These are phyloP conservation scores for Pulveroboletus frians DNA, from an alignment of 768 basidiomycete species.

Conservation along the genomic window DNA sequence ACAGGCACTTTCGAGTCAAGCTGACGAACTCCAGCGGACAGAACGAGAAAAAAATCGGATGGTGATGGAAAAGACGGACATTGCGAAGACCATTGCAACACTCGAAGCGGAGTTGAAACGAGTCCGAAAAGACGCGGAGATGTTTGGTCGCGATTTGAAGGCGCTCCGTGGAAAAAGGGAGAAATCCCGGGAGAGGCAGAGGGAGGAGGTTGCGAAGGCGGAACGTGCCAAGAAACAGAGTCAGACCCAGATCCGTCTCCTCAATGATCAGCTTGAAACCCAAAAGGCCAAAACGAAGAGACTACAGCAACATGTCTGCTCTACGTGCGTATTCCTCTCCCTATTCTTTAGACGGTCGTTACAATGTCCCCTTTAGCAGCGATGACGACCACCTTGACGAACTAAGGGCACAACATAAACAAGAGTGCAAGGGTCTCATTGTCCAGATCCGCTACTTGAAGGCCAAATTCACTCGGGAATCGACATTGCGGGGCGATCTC, in stretches of 20 bases:
- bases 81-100: constrained; percentile 57
- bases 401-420: constrained; percentile 65
- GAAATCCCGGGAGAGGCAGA: constrained; percentile 48
- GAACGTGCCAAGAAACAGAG: constrained; percentile 65
- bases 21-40: constrained; percentile 55
- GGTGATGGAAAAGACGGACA: constrained; percentile 56
- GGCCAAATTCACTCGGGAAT: constrained; percentile 84
- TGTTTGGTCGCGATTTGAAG: constrained; percentile 74
- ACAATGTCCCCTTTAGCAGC: constrained; percentile 27
- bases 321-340: constrained; percentile 40
- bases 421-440: constrained; percentile 86
- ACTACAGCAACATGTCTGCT: constrained; percentile 53
- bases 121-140: constrained; percentile 71
- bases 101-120: constrained; percentile 73
- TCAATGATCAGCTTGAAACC: constrained; percentile 61
- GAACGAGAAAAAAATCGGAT: constrained; percentile 63
- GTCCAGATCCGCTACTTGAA: constrained; percentile 91
- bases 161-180: constrained; percentile 64
- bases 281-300: constrained; percentile 39
- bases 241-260: constrained; percentile 56
- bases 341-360: neutral
- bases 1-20: constrained; percentile 55
- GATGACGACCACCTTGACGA: constrained; percentile 50
- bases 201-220: constrained; percentile 50
- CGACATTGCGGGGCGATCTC: constrained; percentile 68